phyloP scores from a whole-genome alignment of 768 basidiomycete species.

The Agrocybe chaxingu region DNA sequence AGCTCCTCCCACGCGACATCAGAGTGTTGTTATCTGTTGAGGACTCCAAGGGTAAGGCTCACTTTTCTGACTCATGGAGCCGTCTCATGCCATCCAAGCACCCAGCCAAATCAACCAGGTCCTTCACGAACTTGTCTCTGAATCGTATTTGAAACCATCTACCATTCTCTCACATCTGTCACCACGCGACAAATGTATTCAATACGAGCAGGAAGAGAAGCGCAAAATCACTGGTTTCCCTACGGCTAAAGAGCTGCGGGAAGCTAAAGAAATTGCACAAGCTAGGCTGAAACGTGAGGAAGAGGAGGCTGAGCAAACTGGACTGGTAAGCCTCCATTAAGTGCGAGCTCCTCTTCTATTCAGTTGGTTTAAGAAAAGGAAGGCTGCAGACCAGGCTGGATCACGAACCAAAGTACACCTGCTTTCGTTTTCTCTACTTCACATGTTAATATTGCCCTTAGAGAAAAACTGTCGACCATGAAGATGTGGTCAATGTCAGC shows the following conservation, averaged over 20 bases:
- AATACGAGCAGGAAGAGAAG: constrained; percentile 79
- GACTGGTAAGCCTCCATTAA: constrained; percentile 51
- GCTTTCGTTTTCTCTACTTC: not conserved
- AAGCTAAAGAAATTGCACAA: constrained; percentile 65
- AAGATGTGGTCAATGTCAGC: constrained; percentile 67
- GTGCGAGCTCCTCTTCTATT: constrained; percentile 15
- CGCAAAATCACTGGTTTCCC: constrained; percentile 72
- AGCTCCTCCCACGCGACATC: constrained; percentile 74
- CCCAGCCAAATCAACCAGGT: constrained; percentile 47
- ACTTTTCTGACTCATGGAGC: not conserved
- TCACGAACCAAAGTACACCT: constrained; percentile 49
- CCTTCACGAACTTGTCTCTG: constrained; percentile 68
- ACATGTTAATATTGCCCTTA: constrained; percentile 9
- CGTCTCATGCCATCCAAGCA: constrained; percentile 5
- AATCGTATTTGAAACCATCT: constrained; percentile 74
- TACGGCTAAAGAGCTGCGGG: constrained; percentile 73
- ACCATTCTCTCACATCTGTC: constrained; percentile 74
- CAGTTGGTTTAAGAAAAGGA: constrained; percentile 51
- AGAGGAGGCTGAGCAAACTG: constrained; percentile 69
- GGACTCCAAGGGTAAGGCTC: constrained; percentile 51
- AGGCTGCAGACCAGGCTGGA: constrained; percentile 45
- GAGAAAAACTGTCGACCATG: constrained; percentile 52
- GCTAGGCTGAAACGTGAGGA: constrained; percentile 66
- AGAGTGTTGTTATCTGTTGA: constrained; percentile 44
- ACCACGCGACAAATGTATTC: constrained; percentile 75